A percentile compares a stretch with the other conserved stretches of the same genome.
These are phyloP conservation scores for Waltergamsia citrina DNA, from an alignment of 2,329 filamentous ascomycete genomes.

Conservation along the genomic window DNA sequence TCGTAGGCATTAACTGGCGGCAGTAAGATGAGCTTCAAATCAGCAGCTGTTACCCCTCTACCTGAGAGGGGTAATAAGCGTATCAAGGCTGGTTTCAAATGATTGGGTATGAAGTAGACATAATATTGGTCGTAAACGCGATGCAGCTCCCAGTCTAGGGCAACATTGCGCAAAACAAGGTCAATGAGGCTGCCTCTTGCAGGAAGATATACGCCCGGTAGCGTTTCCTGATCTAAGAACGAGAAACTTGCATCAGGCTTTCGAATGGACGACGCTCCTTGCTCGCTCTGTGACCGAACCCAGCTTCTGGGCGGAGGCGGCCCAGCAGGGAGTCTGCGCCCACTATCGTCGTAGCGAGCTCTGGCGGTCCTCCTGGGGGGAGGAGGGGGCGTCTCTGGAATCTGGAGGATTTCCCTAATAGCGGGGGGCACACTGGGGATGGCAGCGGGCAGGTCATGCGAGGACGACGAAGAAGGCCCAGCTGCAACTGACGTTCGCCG, in stretches of 20 bases:
- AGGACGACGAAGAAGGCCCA: constrained; percentile 14
- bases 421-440: constrained; percentile 48
- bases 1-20: constrained; percentile 17
- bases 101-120: constrained; percentile 43
- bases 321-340: constrained; percentile 44
- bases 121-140: constrained; percentile 46
- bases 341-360: constrained; percentile 31
- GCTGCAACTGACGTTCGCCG: constrained; percentile 33
- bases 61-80: constrained; percentile 33
- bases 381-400: constrained; percentile 46
- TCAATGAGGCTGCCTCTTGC: constrained; percentile 39
- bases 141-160: constrained; percentile 44
- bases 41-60: constrained; percentile 38
- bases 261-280: too few species aligned
- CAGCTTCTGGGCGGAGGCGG: constrained; percentile 52
- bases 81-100: constrained; percentile 41
- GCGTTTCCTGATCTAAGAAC: constrained; percentile 4
- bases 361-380: constrained; percentile 34
- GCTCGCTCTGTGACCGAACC: too few species aligned
- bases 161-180: constrained; percentile 38
- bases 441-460: constrained; percentile 17
- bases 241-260: too few species aligned
- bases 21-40: constrained; percentile 37
- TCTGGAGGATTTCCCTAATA: constrained; percentile 48
- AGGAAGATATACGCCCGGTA: constrained; percentile 37